A percentile compares a stretch with the other conserved stretches of the same genome.
phyloP scores from a whole-genome alignment of 257 asterid species.

The Ocimum tenuiflorum region DNA sequence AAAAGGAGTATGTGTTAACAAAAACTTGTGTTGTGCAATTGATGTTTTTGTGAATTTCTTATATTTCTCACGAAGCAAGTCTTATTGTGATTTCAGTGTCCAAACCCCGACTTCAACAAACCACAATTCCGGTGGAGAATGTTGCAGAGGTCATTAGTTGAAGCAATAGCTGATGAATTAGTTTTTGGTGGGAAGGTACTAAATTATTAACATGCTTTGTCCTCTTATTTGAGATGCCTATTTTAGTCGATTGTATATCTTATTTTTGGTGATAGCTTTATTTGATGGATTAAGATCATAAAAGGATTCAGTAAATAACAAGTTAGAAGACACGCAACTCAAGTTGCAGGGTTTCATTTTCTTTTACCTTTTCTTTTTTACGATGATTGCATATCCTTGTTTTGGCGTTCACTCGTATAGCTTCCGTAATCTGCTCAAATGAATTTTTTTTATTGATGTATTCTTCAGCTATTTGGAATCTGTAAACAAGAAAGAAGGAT shows the following conservation, averaged over 20 bases:
- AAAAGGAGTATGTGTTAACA: no score
- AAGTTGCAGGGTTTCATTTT: neutral
- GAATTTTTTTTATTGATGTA: neutral
- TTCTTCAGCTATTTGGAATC: neutral
- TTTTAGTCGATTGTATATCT: slow-evolving; percentile 1
- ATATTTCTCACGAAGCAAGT: slow-evolving; percentile 12
- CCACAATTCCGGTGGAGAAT: slow-evolving; percentile 81
- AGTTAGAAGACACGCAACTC: neutral
- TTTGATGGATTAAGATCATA: neutral
- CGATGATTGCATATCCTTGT: no score
- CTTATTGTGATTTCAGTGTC: slow-evolving; percentile 56
- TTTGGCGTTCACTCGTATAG: no score
- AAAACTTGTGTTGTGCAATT: no score
- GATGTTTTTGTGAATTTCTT: no score
- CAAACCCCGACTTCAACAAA: slow-evolving; percentile 91
- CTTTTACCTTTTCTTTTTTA: no score
- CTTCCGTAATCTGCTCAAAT: no score
- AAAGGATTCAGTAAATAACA: neutral
- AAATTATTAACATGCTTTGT: neutral
- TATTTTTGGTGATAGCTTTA: neutral
- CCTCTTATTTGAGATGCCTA: neutral
- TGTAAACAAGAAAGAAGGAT: neutral
- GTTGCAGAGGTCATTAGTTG: slow-evolving; percentile 78
- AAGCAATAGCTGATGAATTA: slow-evolving; percentile 69
- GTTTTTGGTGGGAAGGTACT: slow-evolving; percentile 63